Base-by-base conservation (phyloP, 2,329 filamentous ascomycete species). In the Metarhizium robertsii region DNA sequence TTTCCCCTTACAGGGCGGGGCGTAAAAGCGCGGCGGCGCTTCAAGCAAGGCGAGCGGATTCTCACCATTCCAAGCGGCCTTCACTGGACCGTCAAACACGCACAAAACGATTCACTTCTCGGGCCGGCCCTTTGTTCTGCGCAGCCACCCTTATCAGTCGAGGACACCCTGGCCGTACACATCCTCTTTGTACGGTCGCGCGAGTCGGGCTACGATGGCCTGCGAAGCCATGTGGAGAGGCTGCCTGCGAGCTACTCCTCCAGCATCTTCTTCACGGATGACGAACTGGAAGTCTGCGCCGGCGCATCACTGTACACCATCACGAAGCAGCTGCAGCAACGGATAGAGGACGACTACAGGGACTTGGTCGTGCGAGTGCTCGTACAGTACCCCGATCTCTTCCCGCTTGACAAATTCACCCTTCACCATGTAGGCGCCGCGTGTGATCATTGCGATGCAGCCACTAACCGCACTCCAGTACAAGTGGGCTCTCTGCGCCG, bases 151-250 rank as follows among this genome's bases (percentile, higher is more conserved):
- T 62, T 69, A 55, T 67, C 68, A 52, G 61, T 66, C 52, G 66
- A 70, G 57, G 67, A 68, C 57, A 66, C 62, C 50, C 62, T 70
- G 52, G 67, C 66, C 51, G 59, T 63, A 29, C 65, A 69, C 60
- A 53, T 70, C 57, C 66, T 70, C 59, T 67, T 70, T 59, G 62
- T 70, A 55, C 61, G 62, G 58, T 68, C 66, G 59, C 65, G 67
- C 50, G 61, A 65, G 57, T 64, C 62, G 52, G 65, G 65, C 58
- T 70, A 69, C 57, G 61, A 67, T 60, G 66, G 63, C 55, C 55
- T 2, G 43, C 59, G 52, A 58, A 46, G 47, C 50, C 67, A 70
- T 62, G 57, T 69, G 48, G 63, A 62, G 38, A 63, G 59, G 56
- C 56, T 70, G 48, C 67, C 67, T 56, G 55, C 58, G 49, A 67